Evolutionary conservation across 805 yeast species (phyloP).

Genomic region (Allodekkera sacchari): DNA sequence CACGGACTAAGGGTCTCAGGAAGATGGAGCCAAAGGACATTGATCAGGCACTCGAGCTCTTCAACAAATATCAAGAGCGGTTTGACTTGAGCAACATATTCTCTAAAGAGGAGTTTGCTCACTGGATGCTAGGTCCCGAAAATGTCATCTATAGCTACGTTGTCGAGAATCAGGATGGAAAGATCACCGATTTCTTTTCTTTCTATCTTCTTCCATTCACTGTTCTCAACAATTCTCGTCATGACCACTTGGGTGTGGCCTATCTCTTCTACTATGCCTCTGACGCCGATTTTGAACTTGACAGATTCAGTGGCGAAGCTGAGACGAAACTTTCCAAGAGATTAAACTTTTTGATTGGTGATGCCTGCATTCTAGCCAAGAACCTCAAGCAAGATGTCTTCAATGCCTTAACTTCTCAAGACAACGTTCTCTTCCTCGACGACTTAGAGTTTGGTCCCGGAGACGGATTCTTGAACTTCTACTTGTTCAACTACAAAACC

Average conservation of each 20-base stretch:
- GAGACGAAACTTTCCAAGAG: constrained; percentile 45
- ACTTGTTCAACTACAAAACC: constrained; percentile 83
- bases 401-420: constrained; percentile 88
- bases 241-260: constrained; percentile 72
- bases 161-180: constrained; percentile 49
- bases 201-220: constrained; percentile 85
- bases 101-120: constrained; percentile 55
- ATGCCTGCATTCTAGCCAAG: constrained; percentile 72
- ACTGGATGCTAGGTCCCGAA: constrained; percentile 66
- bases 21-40: constrained; percentile 53
- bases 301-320: constrained; percentile 29
- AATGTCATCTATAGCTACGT: constrained; percentile 69
- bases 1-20: constrained; percentile 49
- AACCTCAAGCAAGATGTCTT: constrained; percentile 73
- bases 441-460: constrained; percentile 87
- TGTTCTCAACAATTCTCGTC: constrained; percentile 56
- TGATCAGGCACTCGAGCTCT: constrained; percentile 51
- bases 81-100: constrained; percentile 71
- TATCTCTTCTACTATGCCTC: constrained; percentile 87
- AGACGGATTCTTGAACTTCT: constrained; percentile 86
- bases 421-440: constrained; percentile 75
- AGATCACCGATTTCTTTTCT: constrained; percentile 81
- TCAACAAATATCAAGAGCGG: constrained; percentile 53
- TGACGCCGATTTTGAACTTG: constrained; percentile 41
- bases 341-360: constrained; percentile 52